A percentile compares a stretch with the other conserved stretches of the same genome.
Evolutionary conservation across 2,329 filamentous ascomycete genomes (phyloP).

Genomic region (Ceratocystis lukuohia): DNA sequence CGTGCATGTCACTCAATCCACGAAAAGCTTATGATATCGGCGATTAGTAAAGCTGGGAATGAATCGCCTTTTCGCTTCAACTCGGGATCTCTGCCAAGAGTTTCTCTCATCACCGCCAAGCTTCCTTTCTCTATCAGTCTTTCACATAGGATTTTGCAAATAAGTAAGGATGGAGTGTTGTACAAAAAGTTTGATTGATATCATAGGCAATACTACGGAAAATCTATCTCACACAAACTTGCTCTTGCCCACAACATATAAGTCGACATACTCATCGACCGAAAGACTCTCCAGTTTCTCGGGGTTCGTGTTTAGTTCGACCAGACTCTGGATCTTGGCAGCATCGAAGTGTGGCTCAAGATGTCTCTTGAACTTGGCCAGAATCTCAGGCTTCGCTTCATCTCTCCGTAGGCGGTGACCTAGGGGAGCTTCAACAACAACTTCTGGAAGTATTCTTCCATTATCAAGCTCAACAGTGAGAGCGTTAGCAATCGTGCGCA

Average conservation of each 20-base stretch:
- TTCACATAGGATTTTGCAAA: not conserved
- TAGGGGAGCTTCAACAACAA: conserved; percentile 84
- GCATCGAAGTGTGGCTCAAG: conserved; percentile 69
- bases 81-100: conserved; percentile 2
- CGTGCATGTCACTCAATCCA: not conserved
- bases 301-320: conserved; percentile 63
- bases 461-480: conserved; percentile 91
- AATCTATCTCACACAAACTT: conserved; percentile 14
- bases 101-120: not conserved
- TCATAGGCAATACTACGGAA: not conserved
- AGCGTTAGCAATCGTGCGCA: conserved; percentile 95
- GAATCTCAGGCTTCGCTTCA: conserved; percentile 94
- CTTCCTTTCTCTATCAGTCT: too few relatives aligned
- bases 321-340: conserved; percentile 62
- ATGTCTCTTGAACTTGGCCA: conserved; percentile 92
- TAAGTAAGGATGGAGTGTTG: not conserved
- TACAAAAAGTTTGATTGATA: not conserved
- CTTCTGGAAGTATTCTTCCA: conserved; percentile 79
- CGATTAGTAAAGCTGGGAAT: not conserved
- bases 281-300: conserved; percentile 65
- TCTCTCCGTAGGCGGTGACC: conserved; percentile 83
- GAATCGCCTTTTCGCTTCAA: conserved; percentile 3
- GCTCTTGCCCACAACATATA: conserved; percentile 52
- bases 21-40: not conserved
- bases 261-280: conserved; percentile 86